These are phyloP conservation scores for Boletus sp. DNA, from an alignment of 768 basidiomycete species.

Conservation along the genomic window DNA sequence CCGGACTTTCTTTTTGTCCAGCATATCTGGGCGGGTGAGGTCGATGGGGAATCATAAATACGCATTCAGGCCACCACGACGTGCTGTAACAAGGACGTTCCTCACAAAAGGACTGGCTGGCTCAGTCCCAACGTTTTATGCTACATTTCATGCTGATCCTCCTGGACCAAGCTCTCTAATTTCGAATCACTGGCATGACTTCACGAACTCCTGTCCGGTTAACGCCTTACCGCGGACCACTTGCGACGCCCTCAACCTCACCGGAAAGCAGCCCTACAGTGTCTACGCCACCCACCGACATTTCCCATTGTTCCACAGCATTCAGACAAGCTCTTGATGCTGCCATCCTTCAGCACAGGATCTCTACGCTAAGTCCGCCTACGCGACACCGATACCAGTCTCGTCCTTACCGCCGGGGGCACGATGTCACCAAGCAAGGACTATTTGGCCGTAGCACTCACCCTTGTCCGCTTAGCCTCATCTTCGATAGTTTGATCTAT, in stretches of 20 bases:
- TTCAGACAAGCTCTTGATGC: constrained; percentile 10
- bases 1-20: constrained; percentile 22
- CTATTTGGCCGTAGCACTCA: not conserved
- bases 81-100: constrained; percentile 11
- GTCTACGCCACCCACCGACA: constrained; percentile 12
- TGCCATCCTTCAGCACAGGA: constrained; percentile 6
- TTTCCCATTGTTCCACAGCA: constrained; percentile 2
- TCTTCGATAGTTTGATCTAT: constrained; percentile 2
- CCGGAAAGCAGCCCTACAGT: constrained; percentile 17
- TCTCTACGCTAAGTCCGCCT: constrained; percentile 4
- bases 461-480: not conserved
- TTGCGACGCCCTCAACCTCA: constrained; percentile 21
- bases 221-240: constrained; percentile 27
- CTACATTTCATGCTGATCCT: constrained; percentile 18
- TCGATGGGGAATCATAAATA: constrained; percentile 23
- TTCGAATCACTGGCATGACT: constrained; percentile 21
- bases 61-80: not conserved
- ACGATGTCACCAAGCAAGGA: not conserved
- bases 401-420: not conserved
- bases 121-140: constrained; percentile 23
- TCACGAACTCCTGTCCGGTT: constrained; percentile 24
- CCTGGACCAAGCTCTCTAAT: constrained; percentile 15
- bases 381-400: not conserved
- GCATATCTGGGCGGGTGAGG: not conserved
- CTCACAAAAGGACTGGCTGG: constrained; percentile 28